Base-by-base conservation (phyloP, 73 alveolate genomes). In the Paraurostyla sp. region DNA sequence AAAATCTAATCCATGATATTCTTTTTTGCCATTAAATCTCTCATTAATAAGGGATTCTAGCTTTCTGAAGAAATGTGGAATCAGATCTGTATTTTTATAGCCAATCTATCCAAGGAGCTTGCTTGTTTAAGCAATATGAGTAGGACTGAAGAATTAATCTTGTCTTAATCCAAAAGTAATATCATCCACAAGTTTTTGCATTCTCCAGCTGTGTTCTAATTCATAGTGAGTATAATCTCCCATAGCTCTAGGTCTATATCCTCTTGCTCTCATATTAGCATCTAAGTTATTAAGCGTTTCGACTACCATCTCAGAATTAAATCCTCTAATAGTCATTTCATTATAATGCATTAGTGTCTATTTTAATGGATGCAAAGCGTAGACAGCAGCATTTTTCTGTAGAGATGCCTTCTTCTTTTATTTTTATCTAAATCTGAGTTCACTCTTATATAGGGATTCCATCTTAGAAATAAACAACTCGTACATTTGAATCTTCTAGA, bases 381-480 rank as follows among this genome's bases (percentile, higher is more conserved):
- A 78, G 13, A 78, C 22, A 42, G 45, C 23, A n/a, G 89, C 76
- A 11, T 42, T 7, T 25, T 32, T 54, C 9, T 51, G 57, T 33
- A 29, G 6, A 11, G n/a, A 23, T 18, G 52, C 43, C 40, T 49
- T 25, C 45, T 50, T 54, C 46, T 83, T 51, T 23, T 18, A 59
- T 25, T 82, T 69, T 50, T 71, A 33, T 29, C 73, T 35, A 36
- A 29, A 54, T 22, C 78, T 50, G 29, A 51, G 43, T 35, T 78
- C 89, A n/a, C 81, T 49, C 30, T 73, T 85, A 30, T 85, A 85
- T 16, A 85, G 43, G 0, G 50, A 33, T 27, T 68, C 73, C 93
- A 85, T 85, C 85, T 85, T 85, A 0, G 40, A 9, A 22, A 85
- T 85, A 57, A 85, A 85, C 18, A 45, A 45, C 73, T 85, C 87